Percentiles rank a stretch among this genome's conserved stretches.
These are phyloP conservation scores for Choanephora cucurbitarum DNA, from an alignment of 371 early-diverging fungal genomes.

Conservation along the genomic window DNA sequence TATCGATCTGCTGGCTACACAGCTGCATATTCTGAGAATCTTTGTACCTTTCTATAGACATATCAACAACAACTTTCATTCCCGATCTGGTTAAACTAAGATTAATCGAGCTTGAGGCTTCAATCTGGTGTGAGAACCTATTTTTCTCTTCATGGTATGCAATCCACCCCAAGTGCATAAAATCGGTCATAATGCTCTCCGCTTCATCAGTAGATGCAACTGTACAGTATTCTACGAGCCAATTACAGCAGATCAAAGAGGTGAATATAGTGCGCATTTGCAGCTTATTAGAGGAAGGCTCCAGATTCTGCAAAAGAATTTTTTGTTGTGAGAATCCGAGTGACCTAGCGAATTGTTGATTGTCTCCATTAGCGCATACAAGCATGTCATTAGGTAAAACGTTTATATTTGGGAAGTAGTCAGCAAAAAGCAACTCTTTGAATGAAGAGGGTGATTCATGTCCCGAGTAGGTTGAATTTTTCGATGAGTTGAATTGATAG, in stretches of 20 bases:
- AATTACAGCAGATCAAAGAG: conserved; percentile 35
- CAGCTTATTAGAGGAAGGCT: conserved; percentile 15
- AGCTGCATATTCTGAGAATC: conserved; percentile 1
- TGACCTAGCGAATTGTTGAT: conserved; percentile 11
- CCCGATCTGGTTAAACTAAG: conserved; percentile 19
- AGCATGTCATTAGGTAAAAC: conserved; percentile 15
- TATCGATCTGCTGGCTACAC: not conserved
- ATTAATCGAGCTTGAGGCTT: conserved; percentile 14
- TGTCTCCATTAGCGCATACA: conserved; percentile 1
- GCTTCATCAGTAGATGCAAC: conserved; percentile 60
- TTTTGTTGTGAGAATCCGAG: conserved; percentile 22
- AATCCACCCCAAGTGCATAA: conserved; percentile 52
- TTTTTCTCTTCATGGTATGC: conserved; percentile 36
- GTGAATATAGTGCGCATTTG: conserved; percentile 28
- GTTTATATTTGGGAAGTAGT: conserved; percentile 15
- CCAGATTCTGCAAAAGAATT: conserved; percentile 26
- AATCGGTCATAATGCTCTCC: conserved; percentile 44
- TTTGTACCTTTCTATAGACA: conserved; percentile 18
- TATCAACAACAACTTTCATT: conserved; percentile 17
- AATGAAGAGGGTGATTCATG: not conserved
- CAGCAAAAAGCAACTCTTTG: not conserved
- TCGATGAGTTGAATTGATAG: not conserved
- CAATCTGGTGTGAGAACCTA: conserved; percentile 14
- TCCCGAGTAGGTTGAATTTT: not conserved
- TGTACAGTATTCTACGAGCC: conserved; percentile 54